A percentile compares a stretch with the other conserved stretches of the same genome.
These are phyloP conservation scores for Cyberlindnera sargentensis DNA, from an alignment of 805 yeast species.

Conservation along the genomic window DNA sequence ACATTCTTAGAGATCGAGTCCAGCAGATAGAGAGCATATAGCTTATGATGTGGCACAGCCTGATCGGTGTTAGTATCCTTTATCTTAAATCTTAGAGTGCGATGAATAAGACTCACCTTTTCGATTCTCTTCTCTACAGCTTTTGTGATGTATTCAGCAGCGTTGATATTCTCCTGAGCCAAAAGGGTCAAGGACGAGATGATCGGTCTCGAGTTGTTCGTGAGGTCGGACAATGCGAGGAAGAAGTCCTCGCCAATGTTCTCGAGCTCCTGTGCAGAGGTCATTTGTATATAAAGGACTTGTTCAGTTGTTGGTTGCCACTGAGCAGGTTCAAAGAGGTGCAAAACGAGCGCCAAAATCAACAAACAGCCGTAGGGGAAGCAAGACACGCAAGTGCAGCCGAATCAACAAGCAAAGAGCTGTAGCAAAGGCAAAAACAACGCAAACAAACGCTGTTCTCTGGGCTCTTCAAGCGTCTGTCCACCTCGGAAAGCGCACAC, in stretches of 20 bases:
- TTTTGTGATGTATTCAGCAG: constrained; percentile 70
- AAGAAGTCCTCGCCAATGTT: constrained; percentile 51
- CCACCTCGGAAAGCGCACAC: no score
- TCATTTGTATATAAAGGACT: background rate
- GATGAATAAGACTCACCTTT: constrained; percentile 32
- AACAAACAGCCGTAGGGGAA: no score
- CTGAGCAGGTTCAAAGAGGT: no score
- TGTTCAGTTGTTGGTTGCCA: no score
- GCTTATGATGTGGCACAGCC: constrained; percentile 77
- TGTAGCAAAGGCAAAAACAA: no score
- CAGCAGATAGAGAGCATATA: constrained; percentile 74
- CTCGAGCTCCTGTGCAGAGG: constrained; percentile 13
- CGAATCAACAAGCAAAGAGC: no score
- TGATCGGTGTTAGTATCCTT: constrained; percentile 10
- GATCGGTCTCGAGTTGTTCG: constrained; percentile 85
- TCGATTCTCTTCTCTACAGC: constrained; percentile 70
- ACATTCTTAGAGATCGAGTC: constrained; percentile 90
- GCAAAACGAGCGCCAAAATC: no score
- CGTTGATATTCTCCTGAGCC: constrained; percentile 77
- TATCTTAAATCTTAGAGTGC: background rate
- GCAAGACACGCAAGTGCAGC: no score
- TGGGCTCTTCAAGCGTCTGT: no score
- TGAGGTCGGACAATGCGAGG: constrained; percentile 64
- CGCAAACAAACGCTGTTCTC: no score
- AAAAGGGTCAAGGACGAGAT: constrained; percentile 77